Base-by-base conservation (phyloP, 106 monocot species). In the Gastrodia elata region DNA sequence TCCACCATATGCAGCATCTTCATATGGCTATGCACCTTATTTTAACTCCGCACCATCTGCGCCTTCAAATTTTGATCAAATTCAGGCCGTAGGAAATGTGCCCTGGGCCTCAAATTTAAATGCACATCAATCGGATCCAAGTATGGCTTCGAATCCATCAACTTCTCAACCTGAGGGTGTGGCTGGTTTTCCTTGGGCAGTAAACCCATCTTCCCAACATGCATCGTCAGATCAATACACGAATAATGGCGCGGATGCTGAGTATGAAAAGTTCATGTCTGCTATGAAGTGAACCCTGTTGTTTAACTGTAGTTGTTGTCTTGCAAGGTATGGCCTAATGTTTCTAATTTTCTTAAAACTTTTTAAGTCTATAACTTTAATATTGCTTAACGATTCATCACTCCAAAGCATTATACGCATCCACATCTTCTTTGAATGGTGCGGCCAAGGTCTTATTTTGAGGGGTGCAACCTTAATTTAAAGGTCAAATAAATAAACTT, bases 241-340 rank as follows among this genome's bases (percentile, higher is more conserved):
- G 11, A 71, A 42, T 71, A 67, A 76, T 77, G 88, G 80, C 68
- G 78, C 74, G 9, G 80, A 85, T 24, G 72, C 80, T 9, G 88
- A 88, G 65, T 88, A 88, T 65, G 88, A 88, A 48, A 84, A 80
- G 55, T 80, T 85, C 61, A 82, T 85, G 80, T 68, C 84, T 9
- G 84, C 80, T 64, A 84, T 88, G 80, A 88, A 88, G 73, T 88
- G 75, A 88, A 34, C 30, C 69, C 27, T 39, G n/a, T 34, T 22
- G 2, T 35, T 49, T 58, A 8, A 64, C 34, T 38, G 40, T 3
- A 25, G 69, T 69, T 69, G 69, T 69, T 11, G 3, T 69, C 38
- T 40, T 40, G 69, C 69, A 69, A 69, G 69, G 69, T 69, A 69
- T 41, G 67, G 14, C 37, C 4, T 20, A 67, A 40, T 40, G 38